Evolutionary conservation across 768 basidiomycete species (phyloP).

Genomic region (Termitomyces sp.): DNA sequence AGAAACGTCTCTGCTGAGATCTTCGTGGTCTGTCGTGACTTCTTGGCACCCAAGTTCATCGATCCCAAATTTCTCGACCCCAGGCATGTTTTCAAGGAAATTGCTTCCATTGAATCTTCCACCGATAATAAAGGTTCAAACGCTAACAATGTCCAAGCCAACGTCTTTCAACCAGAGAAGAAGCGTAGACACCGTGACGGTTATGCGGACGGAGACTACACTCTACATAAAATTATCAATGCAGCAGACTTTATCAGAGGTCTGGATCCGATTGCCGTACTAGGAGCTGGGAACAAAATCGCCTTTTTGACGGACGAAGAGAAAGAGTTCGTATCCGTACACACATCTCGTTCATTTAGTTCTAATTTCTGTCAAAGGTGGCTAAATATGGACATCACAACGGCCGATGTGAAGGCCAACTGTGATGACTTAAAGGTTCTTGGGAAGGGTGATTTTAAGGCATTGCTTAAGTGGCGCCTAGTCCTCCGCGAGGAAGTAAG

Average conservation of each 20-base stretch:
- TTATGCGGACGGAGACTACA: slow-evolving; percentile 93
- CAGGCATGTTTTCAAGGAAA: slow-evolving; percentile 95
- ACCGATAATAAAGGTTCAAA: slow-evolving; percentile 48
- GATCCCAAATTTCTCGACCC: slow-evolving; percentile 98
- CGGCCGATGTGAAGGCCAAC: slow-evolving; percentile 74
- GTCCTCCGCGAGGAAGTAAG: slow-evolving; percentile 86
- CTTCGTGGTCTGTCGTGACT: slow-evolving; percentile 96
- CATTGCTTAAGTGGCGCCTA: slow-evolving; percentile 85
- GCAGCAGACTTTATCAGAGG: slow-evolving; percentile 68
- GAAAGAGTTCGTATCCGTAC: slow-evolving; percentile 48
- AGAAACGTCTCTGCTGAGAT: slow-evolving; percentile 99
- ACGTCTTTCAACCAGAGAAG: slow-evolving; percentile 97
- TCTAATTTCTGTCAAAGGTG: slow-evolving; percentile 44
- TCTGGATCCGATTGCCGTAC: slow-evolving; percentile 68
- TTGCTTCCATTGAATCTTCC: slow-evolving; percentile 40
- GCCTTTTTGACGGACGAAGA: slow-evolving; percentile 80
- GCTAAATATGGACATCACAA: slow-evolving; percentile 66
- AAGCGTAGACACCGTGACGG: slow-evolving; percentile 90
- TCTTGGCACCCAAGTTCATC: slow-evolving; percentile 90
- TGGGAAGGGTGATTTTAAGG: slow-evolving; percentile 97
- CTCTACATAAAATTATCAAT: slow-evolving; percentile 69
- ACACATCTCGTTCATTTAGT: background rate
- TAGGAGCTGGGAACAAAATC: slow-evolving; percentile 77
- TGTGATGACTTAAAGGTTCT: slow-evolving; percentile 92
- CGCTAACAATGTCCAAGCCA: slow-evolving; percentile 69